A percentile compares a stretch with the other conserved stretches of the same genome.
Evolutionary conservation across 2,329 filamentous ascomycete genomes (phyloP).

Genomic region (Diaporthe aspalathi): DNA sequence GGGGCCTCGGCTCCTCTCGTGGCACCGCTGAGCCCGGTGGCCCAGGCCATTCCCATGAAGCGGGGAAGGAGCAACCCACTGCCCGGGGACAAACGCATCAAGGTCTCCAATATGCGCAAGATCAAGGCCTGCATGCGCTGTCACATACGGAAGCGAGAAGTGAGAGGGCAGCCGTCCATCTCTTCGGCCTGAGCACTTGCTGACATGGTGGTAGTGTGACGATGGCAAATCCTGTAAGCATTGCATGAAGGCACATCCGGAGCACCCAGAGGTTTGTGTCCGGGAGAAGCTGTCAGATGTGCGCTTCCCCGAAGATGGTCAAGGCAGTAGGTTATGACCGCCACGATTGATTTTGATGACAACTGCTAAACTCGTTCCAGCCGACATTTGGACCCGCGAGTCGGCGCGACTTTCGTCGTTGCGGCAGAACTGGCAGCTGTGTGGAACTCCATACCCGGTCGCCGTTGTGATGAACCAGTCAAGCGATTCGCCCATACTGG

Average conservation of each 20-base stretch:
- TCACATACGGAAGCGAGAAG: conserved; percentile 31
- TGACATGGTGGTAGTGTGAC: conserved; percentile 29
- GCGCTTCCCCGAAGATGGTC: conserved; percentile 9
- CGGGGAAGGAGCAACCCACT: conserved; percentile 25
- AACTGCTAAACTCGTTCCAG: neutral
- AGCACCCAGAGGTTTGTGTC: conserved; percentile 29
- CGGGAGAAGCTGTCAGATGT: conserved; percentile 23
- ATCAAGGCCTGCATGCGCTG: conserved; percentile 34
- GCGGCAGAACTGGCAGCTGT: neutral
- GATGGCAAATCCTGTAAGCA: conserved; percentile 19
- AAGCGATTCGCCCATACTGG: neutral
- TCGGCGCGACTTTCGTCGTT: neutral
- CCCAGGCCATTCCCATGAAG: conserved; percentile 11
- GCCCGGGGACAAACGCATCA: conserved; percentile 13
- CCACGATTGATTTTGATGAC: neutral
- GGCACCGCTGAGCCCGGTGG: neutral
- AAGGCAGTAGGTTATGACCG: conserved; percentile 16
- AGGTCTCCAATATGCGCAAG: conserved; percentile 33
- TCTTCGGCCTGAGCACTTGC: neutral
- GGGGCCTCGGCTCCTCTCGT: neutral
- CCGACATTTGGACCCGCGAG: conserved; percentile 26
- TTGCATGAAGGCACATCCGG: conserved; percentile 23
- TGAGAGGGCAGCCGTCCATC: neutral
- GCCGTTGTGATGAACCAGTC: neutral
- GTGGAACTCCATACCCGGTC: neutral